Evolutionary conservation across 306 rosid genomes (phyloP), one percentile per base, ranked within the genome.

Genomic region (Prunus davidiana): DNA sequence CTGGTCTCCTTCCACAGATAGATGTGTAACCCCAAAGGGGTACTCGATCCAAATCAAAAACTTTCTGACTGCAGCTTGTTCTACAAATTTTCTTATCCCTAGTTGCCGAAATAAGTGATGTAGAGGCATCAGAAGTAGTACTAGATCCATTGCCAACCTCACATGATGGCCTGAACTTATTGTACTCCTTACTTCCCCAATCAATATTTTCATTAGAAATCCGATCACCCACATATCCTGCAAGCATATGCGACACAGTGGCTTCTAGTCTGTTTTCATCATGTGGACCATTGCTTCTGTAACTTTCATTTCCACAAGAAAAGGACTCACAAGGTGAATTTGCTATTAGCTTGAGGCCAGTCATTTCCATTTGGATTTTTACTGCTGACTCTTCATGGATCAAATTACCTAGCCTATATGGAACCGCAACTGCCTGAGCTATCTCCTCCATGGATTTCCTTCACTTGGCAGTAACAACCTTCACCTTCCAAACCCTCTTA

Each of bases 1-100:
- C 92, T 8, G 69, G 84, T 74, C 97, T 87, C 82, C 78, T 81
- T 70, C 97, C 96, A 77, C 86, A 72, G 25, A 88, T 84, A 6
- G 92, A 88, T 64, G 88, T 86, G 70, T 50, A 90, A 14, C 97
- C 97, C 85, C 92, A 88, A 15, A 90, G 87, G 76, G 93, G 87
- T 38, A 45, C 72, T 25, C 62, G 57, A 69, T 79, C 86, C 78
- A 69, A 78, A 24, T 82, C 86, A 32, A 76, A 67, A 54, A 63
- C 77, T 76, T 50, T 84, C 61, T 50, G 52, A 16, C 54, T 77
- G 75, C 79, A 18, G 69, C 80, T 79, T 46, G 85, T 76, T 81
- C 80, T 77, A 63, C 70, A 27, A 12, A 79, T 57, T 57, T 83
- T 85, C 85, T 83, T 78, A 72, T 78, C 86, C 87, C 30, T 58